These are phyloP conservation scores for Celoporthe dispersa DNA, from an alignment of 2,329 filamentous ascomycete species.

Conservation along the genomic window DNA sequence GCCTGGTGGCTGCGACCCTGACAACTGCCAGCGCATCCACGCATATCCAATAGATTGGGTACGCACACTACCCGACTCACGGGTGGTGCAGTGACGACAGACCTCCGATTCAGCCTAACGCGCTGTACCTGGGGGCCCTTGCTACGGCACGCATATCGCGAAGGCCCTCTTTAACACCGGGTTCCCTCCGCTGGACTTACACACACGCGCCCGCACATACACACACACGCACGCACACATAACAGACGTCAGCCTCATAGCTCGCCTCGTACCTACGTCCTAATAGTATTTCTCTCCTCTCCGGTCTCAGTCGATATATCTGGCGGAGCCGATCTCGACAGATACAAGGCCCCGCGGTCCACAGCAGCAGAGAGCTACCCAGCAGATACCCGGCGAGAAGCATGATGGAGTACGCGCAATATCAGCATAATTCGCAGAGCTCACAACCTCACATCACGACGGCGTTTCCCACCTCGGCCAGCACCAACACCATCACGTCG, in stretches of 20 bases:
- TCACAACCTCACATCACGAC: constrained; percentile 59
- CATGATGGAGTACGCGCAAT: constrained; percentile 78
- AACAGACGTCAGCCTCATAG: background rate
- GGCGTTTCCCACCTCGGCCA: constrained; percentile 64
- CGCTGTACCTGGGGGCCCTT: constrained; percentile 52
- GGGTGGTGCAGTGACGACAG: constrained; percentile 49
- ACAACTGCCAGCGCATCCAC: constrained; percentile 65
- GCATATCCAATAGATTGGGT: constrained; percentile 62
- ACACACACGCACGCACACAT: too few species aligned
- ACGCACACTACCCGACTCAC: constrained; percentile 51
- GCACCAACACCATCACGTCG: constrained; percentile 68
- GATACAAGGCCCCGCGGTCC: background rate
- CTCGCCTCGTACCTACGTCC: background rate
- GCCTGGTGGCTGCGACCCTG: constrained; percentile 54
- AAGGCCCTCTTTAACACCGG: constrained; percentile 37
- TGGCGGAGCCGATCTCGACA: background rate
- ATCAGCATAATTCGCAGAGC: constrained; percentile 71
- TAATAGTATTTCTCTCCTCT: background rate
- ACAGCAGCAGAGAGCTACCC: background rate
- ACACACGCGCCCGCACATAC: background rate
- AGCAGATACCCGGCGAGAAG: constrained; percentile 35
- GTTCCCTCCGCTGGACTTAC: background rate
- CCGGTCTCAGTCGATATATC: background rate
- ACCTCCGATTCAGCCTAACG: constrained; percentile 39
- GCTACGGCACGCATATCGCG: constrained; percentile 46